phyloP scores from a whole-genome alignment of 1,284 basidiomycete genomes.

The Naganishia albida region DNA sequence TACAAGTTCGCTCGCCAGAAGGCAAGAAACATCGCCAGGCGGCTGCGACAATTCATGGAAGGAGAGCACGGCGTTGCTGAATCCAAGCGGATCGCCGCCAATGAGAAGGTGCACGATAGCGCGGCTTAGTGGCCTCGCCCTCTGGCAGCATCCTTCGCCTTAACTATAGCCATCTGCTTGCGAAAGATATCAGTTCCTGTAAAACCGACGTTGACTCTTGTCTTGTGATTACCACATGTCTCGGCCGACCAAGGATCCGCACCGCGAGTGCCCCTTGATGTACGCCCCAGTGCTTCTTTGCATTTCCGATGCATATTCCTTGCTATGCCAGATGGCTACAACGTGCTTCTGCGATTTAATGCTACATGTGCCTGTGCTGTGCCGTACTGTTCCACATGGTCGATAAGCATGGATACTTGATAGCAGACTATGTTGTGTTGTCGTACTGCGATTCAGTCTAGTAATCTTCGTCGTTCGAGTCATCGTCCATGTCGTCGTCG shows the following conservation, averaged over 20 bases:
- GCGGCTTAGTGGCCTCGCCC: no score
- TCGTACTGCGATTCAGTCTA: slow-evolving; percentile 6
- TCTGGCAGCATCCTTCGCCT: no score
- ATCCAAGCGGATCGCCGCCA: slow-evolving; percentile 13
- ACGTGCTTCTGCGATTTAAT: slow-evolving; percentile 4
- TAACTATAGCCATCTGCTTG: no score
- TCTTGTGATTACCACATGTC: no score
- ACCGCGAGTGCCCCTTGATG: no score
- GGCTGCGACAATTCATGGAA: no score
- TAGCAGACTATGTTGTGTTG: neutral
- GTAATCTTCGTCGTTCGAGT: slow-evolving; percentile 22
- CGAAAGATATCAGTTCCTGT: no score
- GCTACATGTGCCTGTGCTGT: neutral
- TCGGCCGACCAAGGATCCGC: no score
- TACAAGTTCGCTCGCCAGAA: no score
- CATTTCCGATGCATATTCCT: neutral
- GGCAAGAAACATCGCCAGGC: no score
- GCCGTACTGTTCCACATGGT: neutral
- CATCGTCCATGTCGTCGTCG: slow-evolving; percentile 24
- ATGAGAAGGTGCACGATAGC: slow-evolving; percentile 17
- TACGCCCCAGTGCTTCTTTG: no score
- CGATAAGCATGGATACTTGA: slow-evolving; percentile 7
- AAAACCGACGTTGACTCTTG: no score
- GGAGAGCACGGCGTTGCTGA: slow-evolving; percentile 20
- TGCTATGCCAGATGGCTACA: slow-evolving; percentile 7